Base-by-base conservation (phyloP, 2,329 filamentous ascomycete genomes). In the Cercospora sp. region DNA sequence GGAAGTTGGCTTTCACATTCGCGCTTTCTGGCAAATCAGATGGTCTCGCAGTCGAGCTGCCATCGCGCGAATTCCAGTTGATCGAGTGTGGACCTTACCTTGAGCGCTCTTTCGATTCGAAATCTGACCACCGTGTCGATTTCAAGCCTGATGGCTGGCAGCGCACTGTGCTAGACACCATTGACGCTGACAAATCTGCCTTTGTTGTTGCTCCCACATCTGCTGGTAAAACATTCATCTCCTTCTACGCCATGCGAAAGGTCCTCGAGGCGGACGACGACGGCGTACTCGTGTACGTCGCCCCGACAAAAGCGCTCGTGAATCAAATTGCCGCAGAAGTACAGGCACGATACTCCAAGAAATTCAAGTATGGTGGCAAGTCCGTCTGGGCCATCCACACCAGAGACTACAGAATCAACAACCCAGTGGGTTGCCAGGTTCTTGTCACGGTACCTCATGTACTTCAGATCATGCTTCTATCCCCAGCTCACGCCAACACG, bases 281-380 rank as follows among this genome's bases (percentile, higher is more conserved):
- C 60, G 88, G 87, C 2, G 85, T 94, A 2, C 79, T 94, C 6
- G 89, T 94, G 0, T 94, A 94, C 72, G 89, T 94, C 5, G 91
- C 91, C 0, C 91, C 91, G 0, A 94, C 91, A 0, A 94, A 94
- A 75, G 91, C 92, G 3, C 82, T 94, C 10, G 91, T 94, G 67
- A 94, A 94, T 75, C 91, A 94, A 77, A 93, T 94, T 71, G 91
- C 90, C 1, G 91, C 91, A 0, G 91, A 94, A 78, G 84, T 94
- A 16, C 88, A 92, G 76, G 91, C 88, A 5, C 86, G 90, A 5
- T 94, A 92, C 75, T 87, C 85, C 0, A 94, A 94, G 78, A 82
- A 79, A 0, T 86, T 88, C 77, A 82, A 83, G 30, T 84, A 88
- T 42, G 82, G 81, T 4, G 88, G 86, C 0, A 88, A 88, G 72